These are phyloP conservation scores for Penicillium bialowiezense DNA, from an alignment of 495 filamentous ascomycete genomes.

Conservation along the genomic window DNA sequence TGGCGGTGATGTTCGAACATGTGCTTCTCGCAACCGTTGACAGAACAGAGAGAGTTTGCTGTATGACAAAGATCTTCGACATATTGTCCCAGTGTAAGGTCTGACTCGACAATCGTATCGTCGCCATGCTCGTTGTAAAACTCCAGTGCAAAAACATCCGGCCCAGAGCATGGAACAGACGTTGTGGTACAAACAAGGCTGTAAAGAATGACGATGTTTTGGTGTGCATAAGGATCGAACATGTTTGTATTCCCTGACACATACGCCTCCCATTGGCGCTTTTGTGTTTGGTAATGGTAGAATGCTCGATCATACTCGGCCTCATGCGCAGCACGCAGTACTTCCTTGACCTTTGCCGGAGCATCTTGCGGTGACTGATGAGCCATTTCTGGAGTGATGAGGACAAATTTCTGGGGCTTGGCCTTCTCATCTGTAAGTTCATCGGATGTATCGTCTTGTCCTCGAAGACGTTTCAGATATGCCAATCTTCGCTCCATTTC, in stretches of 20 bases:
- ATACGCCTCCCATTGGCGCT: conserved; percentile 91
- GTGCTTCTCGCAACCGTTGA: conserved; percentile 81
- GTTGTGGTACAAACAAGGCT: conserved; percentile 88
- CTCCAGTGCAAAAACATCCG: conserved; percentile 76
- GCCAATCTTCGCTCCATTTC: conserved; percentile 82
- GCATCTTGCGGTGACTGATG: conserved; percentile 72
- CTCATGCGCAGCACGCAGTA: conserved; percentile 89
- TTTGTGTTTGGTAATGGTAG: conserved; percentile 92
- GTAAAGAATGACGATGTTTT: conserved; percentile 93
- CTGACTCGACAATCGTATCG: conserved; percentile 65
- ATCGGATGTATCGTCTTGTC: conserved; percentile 63
- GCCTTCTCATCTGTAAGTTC: conserved; percentile 55
- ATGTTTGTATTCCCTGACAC: conserved; percentile 77
- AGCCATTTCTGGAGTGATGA: conserved; percentile 94
- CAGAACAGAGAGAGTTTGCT: conserved; percentile 70
- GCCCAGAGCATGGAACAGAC: conserved; percentile 87
- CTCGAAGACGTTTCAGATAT: conserved; percentile 76
- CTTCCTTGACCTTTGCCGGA: conserved; percentile 83
- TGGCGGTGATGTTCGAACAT: conserved; percentile 95
- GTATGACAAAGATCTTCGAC: conserved; percentile 84
- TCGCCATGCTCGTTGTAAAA: conserved; percentile 89
- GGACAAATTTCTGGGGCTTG: conserved; percentile 69
- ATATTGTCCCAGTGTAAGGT: conserved; percentile 92
- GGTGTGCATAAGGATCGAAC: conserved; percentile 91
- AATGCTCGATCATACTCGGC: conserved; percentile 94